Base-by-base conservation (phyloP, 2,329 filamentous ascomycete genomes). In the Cyphellophora europaea region DNA sequence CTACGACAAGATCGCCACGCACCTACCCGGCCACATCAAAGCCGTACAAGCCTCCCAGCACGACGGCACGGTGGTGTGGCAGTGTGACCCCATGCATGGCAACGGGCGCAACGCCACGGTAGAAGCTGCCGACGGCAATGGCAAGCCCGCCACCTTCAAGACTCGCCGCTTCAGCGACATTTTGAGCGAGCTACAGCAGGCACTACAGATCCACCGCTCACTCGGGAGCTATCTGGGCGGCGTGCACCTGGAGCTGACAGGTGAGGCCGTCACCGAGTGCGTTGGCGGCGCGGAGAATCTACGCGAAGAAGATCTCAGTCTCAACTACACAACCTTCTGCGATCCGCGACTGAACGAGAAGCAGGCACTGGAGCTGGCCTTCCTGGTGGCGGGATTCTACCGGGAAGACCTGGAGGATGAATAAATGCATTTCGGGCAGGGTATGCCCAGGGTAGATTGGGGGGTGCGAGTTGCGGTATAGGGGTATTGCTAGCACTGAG, bases 1-100 rank as follows among this genome's bases (percentile, higher is more conserved):
- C 41, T 83, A 84, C 11, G 65, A 66, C 27, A 83, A 82, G 48
- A 85, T 98, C 27, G 67, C 75, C 32, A 61, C 72, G 4, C 74
- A 93, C 43, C 73, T 98, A 1, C 85, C 87, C 0, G 69, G 66
- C 6, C 91, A 96, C 60, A 96, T 98, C 55, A 77, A 82, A 48
- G 86, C 85, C 23, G 89, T 98, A 16, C 82, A 91, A 57, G 71
- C 71, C 49, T 88, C 82, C 38, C 86, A 71, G 0, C 77, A 81
- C 53, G 30, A 39, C 21, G 45, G 41, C 36, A 51, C 70, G 14
- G 86, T 93, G 3, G 85, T 95, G 49, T 96, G 89, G 89, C 91
- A 96, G 64, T 96, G 89, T 63, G 91, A 98, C 61, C 91, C 91
- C 14, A 98, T 98, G 91, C 91, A 98, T 62, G 91, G 91, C 18